Conservation (phyloP, 2,329 filamentous ascomycete genomes). For the Colletotrichum sp. region DNA sequence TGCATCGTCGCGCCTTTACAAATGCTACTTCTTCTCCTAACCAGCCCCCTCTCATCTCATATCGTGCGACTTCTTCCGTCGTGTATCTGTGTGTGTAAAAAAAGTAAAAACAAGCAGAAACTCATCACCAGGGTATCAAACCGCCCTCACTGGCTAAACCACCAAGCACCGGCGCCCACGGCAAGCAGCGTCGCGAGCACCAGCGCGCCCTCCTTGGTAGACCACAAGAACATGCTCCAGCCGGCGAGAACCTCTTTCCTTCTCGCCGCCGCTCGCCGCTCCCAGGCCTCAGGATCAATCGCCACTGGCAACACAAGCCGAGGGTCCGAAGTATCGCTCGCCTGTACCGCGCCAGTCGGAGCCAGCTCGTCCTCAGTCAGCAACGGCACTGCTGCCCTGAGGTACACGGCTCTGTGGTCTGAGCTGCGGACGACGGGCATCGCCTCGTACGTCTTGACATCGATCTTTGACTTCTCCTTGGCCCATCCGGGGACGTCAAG, state of each 20-base stretch:
- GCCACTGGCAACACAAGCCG: slow-evolving; percentile 52
- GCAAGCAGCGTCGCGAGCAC: slow-evolving; percentile 48
- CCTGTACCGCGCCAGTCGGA: slow-evolving; percentile 30
- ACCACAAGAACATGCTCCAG: slow-evolving; percentile 60
- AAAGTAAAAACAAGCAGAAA: background rate
- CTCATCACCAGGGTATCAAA: background rate
- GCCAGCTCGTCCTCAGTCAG: slow-evolving; percentile 44
- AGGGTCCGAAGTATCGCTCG: slow-evolving; percentile 38
- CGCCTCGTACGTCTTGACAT: slow-evolving; percentile 72
- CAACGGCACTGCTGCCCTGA: slow-evolving; percentile 72
- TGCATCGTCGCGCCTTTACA: background rate
- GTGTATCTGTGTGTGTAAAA: background rate
- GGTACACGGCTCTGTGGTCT: slow-evolving; percentile 85
- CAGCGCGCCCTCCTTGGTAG: slow-evolving; percentile 55
- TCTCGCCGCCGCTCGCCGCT: slow-evolving; percentile 50
- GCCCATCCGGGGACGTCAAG: slow-evolving; percentile 65
- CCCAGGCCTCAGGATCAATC: slow-evolving; percentile 61
- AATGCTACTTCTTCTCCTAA: background rate
- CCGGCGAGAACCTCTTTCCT: slow-evolving; percentile 53
- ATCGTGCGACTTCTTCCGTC: background rate
- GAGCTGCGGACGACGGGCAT: slow-evolving; percentile 82
- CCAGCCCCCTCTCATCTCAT: background rate
- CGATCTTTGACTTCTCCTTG: slow-evolving; percentile 39
- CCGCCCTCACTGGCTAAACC: slow-evolving; percentile 30
- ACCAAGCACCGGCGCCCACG: slow-evolving; percentile 50